These are phyloP conservation scores for Ogataea allantospora DNA, from an alignment of 805 yeast genomes.

Conservation along the genomic window DNA sequence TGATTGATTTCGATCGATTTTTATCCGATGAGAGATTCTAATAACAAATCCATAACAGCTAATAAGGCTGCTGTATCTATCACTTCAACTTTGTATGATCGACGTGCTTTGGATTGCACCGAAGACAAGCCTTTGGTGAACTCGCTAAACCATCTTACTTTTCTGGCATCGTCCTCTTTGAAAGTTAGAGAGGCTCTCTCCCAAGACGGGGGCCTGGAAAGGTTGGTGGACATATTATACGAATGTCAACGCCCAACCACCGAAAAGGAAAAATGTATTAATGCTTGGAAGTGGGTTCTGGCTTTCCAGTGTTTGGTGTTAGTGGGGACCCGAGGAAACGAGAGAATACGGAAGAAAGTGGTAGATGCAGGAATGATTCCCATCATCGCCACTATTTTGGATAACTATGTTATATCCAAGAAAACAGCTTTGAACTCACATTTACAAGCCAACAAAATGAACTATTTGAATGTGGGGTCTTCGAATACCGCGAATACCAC, in stretches of 20 bases:
- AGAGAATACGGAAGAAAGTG: constrained; percentile 75
- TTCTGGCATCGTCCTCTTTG: constrained; percentile 78
- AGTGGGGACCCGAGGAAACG: constrained; percentile 92
- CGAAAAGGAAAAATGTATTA: constrained; percentile 46
- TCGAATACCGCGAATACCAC: constrained; percentile 10
- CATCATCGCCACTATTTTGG: constrained; percentile 85
- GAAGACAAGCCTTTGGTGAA: constrained; percentile 87
- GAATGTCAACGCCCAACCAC: constrained; percentile 56
- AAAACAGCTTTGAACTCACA: constrained; percentile 24
- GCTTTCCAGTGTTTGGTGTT: constrained; percentile 90
- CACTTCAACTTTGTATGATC: constrained; percentile 83
- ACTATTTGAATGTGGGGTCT: constrained; percentile 7
- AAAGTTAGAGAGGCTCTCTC: constrained; percentile 89
- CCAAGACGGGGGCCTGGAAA: constrained; percentile 86
- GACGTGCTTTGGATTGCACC: constrained; percentile 89
- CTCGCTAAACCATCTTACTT: constrained; percentile 86
- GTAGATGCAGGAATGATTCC: constrained; percentile 93
- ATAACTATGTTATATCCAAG: constrained; percentile 60
- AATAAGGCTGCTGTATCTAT: constrained; percentile 93
- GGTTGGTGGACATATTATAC: constrained; percentile 80
- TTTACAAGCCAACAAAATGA: constrained; percentile 12
- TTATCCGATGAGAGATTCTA: constrained; percentile 77
- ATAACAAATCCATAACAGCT: constrained; percentile 70
- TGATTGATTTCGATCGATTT: neutral
- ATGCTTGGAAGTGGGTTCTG: constrained; percentile 96